phyloP scores from a whole-genome alignment of 2,329 filamentous ascomycete genomes.

The Penicillium sp. region DNA sequence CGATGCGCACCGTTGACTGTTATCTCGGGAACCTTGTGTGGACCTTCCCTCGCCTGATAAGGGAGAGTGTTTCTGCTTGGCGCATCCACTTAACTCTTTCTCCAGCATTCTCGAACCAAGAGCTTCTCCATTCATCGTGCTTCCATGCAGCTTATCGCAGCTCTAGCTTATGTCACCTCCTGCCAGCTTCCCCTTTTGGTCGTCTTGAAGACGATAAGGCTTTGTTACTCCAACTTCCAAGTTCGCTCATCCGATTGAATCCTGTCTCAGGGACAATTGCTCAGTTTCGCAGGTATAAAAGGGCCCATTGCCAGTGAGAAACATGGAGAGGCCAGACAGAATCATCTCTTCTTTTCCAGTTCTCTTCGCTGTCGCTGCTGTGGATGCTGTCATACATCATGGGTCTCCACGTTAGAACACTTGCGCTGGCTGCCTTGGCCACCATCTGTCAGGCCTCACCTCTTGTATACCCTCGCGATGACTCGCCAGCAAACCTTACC shows the following conservation, averaged over 20 bases:
- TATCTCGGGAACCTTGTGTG: background rate
- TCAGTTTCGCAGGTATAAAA: conserved; percentile 7
- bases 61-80: conserved; percentile 1
- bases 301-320: background rate
- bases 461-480: conserved; percentile 25
- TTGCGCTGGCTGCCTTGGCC: conserved; percentile 26
- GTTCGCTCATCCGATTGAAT: background rate
- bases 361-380: background rate
- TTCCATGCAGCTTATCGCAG: conserved; percentile 4
- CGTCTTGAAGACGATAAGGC: conserved; percentile 4
- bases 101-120: background rate
- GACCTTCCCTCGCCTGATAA: background rate
- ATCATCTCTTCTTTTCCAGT: background rate
- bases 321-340: conserved; percentile 1
- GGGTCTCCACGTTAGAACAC: conserved; percentile 22
- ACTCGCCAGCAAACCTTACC: conserved; percentile 24
- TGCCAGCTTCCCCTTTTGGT: conserved; percentile 7
- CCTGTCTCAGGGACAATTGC: background rate
- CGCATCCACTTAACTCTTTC: conserved; percentile 7
- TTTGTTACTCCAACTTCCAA: conserved; percentile 5
- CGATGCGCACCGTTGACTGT: background rate
- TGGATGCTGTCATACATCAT: conserved; percentile 17
- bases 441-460: conserved; percentile 29
- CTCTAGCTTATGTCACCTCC: background rate
- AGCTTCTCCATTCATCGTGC: background rate